Evolutionary conservation across 495 filamentous ascomycete genomes (phyloP).

Genomic region (Xylaria bambusicola): DNA sequence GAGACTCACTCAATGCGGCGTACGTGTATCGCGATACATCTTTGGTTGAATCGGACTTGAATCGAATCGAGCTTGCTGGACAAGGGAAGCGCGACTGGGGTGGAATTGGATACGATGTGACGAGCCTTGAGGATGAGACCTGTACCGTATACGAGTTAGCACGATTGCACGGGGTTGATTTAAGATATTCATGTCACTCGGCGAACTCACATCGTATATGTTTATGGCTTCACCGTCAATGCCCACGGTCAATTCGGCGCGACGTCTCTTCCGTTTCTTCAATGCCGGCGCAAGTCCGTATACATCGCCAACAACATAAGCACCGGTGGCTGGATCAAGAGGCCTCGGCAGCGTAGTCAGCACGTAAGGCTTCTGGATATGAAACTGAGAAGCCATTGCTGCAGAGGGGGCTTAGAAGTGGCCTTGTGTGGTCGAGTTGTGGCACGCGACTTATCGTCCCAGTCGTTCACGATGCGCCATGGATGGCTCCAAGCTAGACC

Average conservation of each 20-base stretch:
- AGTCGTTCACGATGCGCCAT: constrained; percentile 2
- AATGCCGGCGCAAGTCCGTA: constrained; percentile 65
- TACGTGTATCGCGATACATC: constrained; percentile 74
- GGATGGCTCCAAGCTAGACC: not conserved
- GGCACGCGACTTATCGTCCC: not conserved
- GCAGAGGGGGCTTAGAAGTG: not conserved
- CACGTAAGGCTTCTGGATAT: constrained; percentile 59
- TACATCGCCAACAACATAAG: constrained; percentile 68
- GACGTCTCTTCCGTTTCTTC: constrained; percentile 77
- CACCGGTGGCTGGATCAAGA: constrained; percentile 59
- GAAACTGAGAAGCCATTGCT: constrained; percentile 55
- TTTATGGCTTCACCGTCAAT: constrained; percentile 91
- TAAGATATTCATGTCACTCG: not conserved
- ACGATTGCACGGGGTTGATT: not conserved
- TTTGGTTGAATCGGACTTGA: constrained; percentile 51
- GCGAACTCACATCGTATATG: constrained; percentile 77
- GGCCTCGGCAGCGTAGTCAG: constrained; percentile 68
- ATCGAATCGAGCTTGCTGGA: constrained; percentile 72
- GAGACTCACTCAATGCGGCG: constrained; percentile 46
- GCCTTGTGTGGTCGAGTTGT: not conserved
- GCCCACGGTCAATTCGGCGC: constrained; percentile 77
- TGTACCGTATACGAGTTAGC: constrained; percentile 36
- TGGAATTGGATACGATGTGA: constrained; percentile 83
- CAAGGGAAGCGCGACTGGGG: constrained; percentile 79
- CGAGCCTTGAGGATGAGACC: constrained; percentile 76